Conservation (phyloP, 1,284 basidiomycete genomes). For the Polyporus tsugae region DNA sequence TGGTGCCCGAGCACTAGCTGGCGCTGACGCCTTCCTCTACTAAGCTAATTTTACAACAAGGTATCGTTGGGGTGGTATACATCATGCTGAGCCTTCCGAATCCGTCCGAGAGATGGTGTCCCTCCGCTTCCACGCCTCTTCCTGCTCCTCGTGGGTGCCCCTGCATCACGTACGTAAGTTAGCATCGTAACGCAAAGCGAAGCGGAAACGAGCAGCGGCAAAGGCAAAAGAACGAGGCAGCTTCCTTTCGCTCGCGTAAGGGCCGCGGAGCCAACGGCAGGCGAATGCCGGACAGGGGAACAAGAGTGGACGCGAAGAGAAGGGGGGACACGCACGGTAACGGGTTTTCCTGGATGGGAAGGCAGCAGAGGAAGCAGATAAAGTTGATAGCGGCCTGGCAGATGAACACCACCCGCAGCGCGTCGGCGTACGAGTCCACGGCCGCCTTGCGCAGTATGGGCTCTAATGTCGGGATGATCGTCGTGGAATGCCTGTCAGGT, state of each 20-base stretch:
- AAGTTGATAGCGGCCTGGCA: constrained; percentile 73
- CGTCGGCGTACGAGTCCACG: constrained; percentile 83
- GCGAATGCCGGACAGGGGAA: constrained; percentile 5
- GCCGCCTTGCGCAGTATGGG: constrained; percentile 72
- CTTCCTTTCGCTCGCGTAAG: background rate
- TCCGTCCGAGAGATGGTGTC: constrained; percentile 35
- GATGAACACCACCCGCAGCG: constrained; percentile 88
- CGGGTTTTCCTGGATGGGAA: constrained; percentile 80
- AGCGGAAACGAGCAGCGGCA: constrained; percentile 19
- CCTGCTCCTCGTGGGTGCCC: constrained; percentile 69
- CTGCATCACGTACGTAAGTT: constrained; percentile 44
- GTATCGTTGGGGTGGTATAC: constrained; percentile 16
- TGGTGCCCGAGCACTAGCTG: background rate
- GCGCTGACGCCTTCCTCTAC: constrained; percentile 14
- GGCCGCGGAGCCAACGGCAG: constrained; percentile 2
- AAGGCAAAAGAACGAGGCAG: constrained; percentile 12
- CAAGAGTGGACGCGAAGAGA: constrained; percentile 13
- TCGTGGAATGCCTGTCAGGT: constrained; percentile 75
- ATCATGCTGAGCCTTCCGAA: constrained; percentile 25
- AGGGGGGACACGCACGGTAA: constrained; percentile 63
- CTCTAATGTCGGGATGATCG: constrained; percentile 78
- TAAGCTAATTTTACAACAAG: constrained; percentile 22
- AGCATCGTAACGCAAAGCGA: constrained; percentile 15
- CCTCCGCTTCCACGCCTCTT: constrained; percentile 54
- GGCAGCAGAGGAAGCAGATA: constrained; percentile 66